Base-by-base conservation (phyloP, 495 filamentous ascomycete species). In the Annulohypoxylon stygium region DNA sequence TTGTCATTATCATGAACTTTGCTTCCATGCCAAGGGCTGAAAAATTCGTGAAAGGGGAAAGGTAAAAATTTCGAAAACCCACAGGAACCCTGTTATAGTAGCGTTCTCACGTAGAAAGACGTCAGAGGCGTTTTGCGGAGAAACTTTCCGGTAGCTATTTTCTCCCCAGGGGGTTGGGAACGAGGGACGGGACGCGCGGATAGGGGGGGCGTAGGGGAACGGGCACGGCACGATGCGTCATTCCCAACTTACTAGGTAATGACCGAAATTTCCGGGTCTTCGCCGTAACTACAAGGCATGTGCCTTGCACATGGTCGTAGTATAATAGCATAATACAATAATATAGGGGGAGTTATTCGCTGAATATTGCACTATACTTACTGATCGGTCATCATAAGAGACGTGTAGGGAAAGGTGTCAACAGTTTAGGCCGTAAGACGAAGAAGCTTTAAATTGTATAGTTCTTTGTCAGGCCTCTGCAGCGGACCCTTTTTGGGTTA, bases 391-490 rank as follows among this genome's bases (percentile, higher is more conserved):
- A 71, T 68, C 57, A 48, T 33, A 3, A 30, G 58, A 55, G 62
- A 45, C 59, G 43, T 20, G 54, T 65, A 51, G 20, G 55, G 55
- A 57, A 62, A 61, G 50, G n/a, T 58, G 45, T 62, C 53, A 30
- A 50, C 41, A 36, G 54, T 25, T 65, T 64, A 70, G 72, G 63
- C 72, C 63, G 59, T 18, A 71, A 71, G 59, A 61, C 41, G 41
- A 63, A 4, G 57, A 62, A 59, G 45, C 20, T 34, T 62, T 41
- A 61, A 65, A 65, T 67, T 54, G 67, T 70, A 70, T 71, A 65
- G 64, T 67, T 65, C 67, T 68, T 68, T 70, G 72, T 75, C 72
- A 75, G 64, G 72, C 62, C 59, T 67, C 72, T 75, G 72, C 72
- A 75, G 45, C 57, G 59, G 34, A 23, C 72, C 59, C 72, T 68